phyloP scores from a whole-genome alignment of 1,139 yeast genomes.

The Saccharomyces pastorianus region DNA sequence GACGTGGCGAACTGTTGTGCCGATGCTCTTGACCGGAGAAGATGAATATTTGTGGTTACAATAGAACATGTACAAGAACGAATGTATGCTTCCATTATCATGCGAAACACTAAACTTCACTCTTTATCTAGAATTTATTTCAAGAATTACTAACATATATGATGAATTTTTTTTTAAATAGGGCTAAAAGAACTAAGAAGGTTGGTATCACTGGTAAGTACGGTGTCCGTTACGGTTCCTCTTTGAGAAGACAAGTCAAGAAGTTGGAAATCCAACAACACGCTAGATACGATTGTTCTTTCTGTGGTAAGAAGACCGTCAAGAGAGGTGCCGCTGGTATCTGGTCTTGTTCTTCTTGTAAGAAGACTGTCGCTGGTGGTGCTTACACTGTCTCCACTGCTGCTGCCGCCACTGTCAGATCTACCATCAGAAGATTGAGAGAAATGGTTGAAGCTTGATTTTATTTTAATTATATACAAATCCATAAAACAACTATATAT shows the following conservation, averaged over 20 bases:
- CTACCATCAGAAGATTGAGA: constrained; percentile 99
- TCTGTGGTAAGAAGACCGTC: constrained; percentile 99
- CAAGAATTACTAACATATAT: constrained; percentile 5
- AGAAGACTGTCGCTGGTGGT: constrained; percentile 98
- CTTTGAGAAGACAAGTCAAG: constrained; percentile 99
- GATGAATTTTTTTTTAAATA: constrained; percentile 26
- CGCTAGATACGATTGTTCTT: constrained; percentile 97
- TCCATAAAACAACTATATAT: not conserved
- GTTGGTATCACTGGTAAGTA: constrained; percentile 99
- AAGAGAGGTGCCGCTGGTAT: constrained; percentile 98
- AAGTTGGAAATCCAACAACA: constrained; percentile 98
- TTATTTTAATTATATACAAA: constrained; percentile 7
- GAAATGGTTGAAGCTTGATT: constrained; percentile 97
- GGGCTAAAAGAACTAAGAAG: constrained; percentile 99
- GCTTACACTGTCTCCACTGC: constrained; percentile 99
- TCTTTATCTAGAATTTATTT: not conserved
- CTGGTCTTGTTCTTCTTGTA: constrained; percentile 95
- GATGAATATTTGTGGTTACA: no score
- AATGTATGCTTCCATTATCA: not conserved
- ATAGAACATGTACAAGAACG: no score
- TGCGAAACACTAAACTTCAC: not conserved
- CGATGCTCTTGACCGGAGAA: no score
- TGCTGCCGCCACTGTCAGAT: constrained; percentile 99
- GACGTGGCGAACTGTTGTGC: no score
- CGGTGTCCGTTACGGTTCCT: constrained; percentile 99